Evolutionary conservation across 768 basidiomycete genomes (phyloP), one percentile per base, ranked within the genome.

Genomic region (Suillus discolor): DNA sequence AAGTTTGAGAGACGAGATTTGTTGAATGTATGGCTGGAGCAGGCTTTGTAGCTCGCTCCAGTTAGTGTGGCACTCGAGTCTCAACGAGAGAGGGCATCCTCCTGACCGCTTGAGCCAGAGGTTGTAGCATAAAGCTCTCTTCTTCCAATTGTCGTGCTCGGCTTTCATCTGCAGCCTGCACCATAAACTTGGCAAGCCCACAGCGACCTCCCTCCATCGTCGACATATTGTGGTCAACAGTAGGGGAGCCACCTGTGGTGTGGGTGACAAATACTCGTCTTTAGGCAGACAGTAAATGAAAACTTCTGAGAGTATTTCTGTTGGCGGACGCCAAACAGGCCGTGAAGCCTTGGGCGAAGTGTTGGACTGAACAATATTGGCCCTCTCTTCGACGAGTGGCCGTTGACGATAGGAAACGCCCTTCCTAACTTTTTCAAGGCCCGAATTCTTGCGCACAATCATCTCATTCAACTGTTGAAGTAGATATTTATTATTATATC

Each of bases 161-260:
- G 63, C 57, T 12, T n/a, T 4, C 45, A 76, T 68, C 8, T 16
- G 15, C 15, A 87, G 81, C 1, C 80, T 78, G 16, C 81, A 79
- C 85, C 85, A 87, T 28, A 86, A 71, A 57, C 73, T 75, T 9
- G 85, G 82, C 0, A 81, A 81, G 9, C 72, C 71, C 18, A 75
- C 53, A 31, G 75, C 79, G 15, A 85, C 62, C 12, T 71, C 63
- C 66, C 79, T 79, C 85, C 85, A 86, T 4, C 73, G 65, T 2
- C 72, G 71, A 66, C 81, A 83, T 13, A 86, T 79, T 45, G 71
- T 71, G n/a, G 79, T 73, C 23, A 86, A 66, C 8, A 81, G 53
- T 42, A 82, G 65, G 20, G 84, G 83, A 0, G 78, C 79, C 1
- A 68, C 65, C 2, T n/a, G 36, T 13, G 66, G 55, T 28, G 71